phyloP scores from a whole-genome alignment of 148 eudicot species.

The Nepenthes gracilis region DNA sequence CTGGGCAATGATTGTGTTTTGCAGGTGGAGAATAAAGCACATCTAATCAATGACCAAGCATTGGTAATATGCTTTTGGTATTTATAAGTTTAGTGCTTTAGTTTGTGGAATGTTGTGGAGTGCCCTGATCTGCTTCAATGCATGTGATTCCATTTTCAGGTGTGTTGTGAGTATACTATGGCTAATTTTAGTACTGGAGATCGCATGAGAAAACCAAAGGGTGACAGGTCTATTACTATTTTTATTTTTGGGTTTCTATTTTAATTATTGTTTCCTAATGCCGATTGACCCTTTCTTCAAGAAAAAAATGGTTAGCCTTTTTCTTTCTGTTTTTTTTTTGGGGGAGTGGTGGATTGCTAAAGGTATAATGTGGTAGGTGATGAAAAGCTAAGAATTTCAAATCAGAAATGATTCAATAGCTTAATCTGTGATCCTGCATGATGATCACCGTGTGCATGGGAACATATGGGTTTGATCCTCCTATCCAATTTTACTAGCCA shows the following conservation, averaged over 20 bases:
- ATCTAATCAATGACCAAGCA: constrained; percentile 66
- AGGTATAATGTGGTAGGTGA: too few relatives aligned
- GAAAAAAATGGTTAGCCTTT: not conserved
- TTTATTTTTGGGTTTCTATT: not conserved
- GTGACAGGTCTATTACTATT: constrained; percentile 48
- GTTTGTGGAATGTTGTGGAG: not conserved
- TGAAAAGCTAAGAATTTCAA: too few relatives aligned
- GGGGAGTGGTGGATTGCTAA: too few relatives aligned
- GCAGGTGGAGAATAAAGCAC: constrained; percentile 76
- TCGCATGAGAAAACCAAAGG: constrained; percentile 88
- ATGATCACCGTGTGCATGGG: too few relatives aligned
- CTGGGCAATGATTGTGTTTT: constrained; percentile 1
- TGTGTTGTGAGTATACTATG: constrained; percentile 92
- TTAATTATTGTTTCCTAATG: not conserved
- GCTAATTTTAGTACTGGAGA: constrained; percentile 98
- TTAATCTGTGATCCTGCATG: not conserved
- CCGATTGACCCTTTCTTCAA: not conserved
- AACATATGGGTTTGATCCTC: too few relatives aligned
- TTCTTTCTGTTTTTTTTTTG: too few relatives aligned
- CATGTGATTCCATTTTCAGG: constrained; percentile 22
- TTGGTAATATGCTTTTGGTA: constrained; percentile 38
- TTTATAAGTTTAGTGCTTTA: constrained; percentile 1
- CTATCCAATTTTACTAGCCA: too few relatives aligned
- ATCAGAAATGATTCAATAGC: too few relatives aligned
- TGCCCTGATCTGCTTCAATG: not conserved